These are phyloP conservation scores for Gelatoporia subvermispora DNA, from an alignment of 768 basidiomycete species.

Conservation along the genomic window DNA sequence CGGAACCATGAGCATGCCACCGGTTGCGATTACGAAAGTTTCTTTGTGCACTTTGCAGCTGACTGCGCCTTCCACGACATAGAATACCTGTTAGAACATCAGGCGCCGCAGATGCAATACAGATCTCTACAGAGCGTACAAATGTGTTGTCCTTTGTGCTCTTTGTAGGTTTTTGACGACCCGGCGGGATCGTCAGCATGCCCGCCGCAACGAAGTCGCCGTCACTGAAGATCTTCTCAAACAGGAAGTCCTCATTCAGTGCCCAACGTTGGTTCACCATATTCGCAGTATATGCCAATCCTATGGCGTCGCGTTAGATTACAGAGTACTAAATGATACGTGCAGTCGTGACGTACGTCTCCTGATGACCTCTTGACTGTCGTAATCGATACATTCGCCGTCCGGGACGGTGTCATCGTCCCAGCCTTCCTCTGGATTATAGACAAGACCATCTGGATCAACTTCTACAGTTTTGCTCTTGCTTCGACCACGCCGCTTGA, in stretches of 20 bases:
- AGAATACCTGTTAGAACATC: constrained; percentile 49
- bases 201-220: constrained; percentile 90
- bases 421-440: constrained; percentile 65
- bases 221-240: constrained; percentile 90
- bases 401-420: constrained; percentile 69
- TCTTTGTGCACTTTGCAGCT: constrained; percentile 80
- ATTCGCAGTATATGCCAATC: constrained; percentile 71
- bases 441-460: constrained; percentile 30
- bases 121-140: constrained; percentile 37
- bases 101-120: constrained; percentile 19
- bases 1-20: constrained; percentile 87
- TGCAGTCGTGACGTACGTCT: constrained; percentile 53
- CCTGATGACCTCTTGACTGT: constrained; percentile 52
- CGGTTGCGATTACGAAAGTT: constrained; percentile 70
- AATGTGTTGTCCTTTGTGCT: constrained; percentile 91
- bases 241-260: constrained; percentile 67
- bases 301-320: constrained; percentile 34
- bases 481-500: constrained; percentile 31
- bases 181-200: constrained; percentile 74
- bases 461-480: constrained; percentile 40
- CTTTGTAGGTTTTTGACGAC: constrained; percentile 81
- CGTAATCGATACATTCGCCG: constrained; percentile 66
- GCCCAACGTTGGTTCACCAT: constrained; percentile 62
- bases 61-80: constrained; percentile 85
- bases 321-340: neutral